Conservation (phyloP, 352 stramenopile genomes). For the Phytophthora macrochlamydospora region DNA sequence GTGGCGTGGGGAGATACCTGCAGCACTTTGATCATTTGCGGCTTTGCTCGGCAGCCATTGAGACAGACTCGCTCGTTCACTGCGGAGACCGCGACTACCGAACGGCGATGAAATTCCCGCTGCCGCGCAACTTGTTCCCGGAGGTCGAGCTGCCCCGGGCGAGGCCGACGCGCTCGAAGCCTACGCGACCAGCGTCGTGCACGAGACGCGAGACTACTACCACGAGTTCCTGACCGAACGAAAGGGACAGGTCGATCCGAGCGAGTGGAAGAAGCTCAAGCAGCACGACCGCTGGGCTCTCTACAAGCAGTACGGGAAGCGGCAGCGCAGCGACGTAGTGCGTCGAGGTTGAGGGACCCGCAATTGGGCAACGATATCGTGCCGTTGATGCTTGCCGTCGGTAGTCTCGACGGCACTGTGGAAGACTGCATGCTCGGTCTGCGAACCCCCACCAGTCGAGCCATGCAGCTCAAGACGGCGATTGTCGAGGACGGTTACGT, state of each 20-base stretch:
- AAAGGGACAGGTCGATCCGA: constrained; percentile 24
- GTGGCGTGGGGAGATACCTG: neutral
- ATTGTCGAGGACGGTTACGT: constrained; percentile 61
- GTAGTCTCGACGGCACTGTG: constrained; percentile 43
- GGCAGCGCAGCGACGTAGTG: constrained; percentile 5
- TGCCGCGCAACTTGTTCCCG: constrained; percentile 33
- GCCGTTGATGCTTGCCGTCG: constrained; percentile 43
- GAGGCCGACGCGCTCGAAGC: constrained; percentile 17
- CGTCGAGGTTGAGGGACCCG: constrained; percentile 15
- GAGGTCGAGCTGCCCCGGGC: constrained; percentile 13
- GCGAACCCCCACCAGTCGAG: constrained; percentile 45
- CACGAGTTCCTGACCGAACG: constrained; percentile 30
- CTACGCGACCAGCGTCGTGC: constrained; percentile 24
- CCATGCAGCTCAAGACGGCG: constrained; percentile 58
- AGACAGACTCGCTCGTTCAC: neutral
- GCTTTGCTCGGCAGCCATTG: constrained; percentile 13
- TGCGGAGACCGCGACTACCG: neutral
- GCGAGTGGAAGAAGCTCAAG: constrained; percentile 40
- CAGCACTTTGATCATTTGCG: constrained; percentile 16
- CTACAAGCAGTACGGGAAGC: constrained; percentile 33
- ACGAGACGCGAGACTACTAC: constrained; percentile 32
- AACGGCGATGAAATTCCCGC: constrained; percentile 31
- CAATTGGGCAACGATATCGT: constrained; percentile 18
- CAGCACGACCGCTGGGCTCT: constrained; percentile 33
- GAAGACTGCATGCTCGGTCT: constrained; percentile 62